A percentile compares a stretch with the other conserved stretches of the same genome.
Evolutionary conservation across 257 asterid genomes (phyloP).

Genomic region (Salvia splendens): DNA sequence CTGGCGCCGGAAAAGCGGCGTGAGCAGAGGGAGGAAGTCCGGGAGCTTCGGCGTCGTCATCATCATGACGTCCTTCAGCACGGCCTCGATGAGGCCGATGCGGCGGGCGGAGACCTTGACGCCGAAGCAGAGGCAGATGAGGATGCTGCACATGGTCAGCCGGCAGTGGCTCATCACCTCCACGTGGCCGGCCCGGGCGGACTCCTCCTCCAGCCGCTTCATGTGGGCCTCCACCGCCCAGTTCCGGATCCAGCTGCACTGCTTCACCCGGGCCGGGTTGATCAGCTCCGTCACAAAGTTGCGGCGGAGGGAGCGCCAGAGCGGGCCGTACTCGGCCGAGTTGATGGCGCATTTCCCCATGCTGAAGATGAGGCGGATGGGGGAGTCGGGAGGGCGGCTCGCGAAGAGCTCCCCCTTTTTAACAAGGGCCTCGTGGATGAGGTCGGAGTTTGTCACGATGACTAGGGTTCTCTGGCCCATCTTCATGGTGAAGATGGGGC

Average conservation of each 20-base stretch:
- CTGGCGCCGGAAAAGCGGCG: conserved; percentile 70
- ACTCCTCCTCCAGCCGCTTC: conserved; percentile 55
- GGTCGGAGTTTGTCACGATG: conserved; percentile 70
- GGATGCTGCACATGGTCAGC: conserved; percentile 75
- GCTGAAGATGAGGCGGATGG: conserved; percentile 84
- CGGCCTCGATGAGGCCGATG: conserved; percentile 57
- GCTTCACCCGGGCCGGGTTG: conserved; percentile 75
- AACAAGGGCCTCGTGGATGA: conserved; percentile 87
- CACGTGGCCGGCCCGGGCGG: conserved; percentile 51
- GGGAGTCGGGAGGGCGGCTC: conserved; percentile 92
- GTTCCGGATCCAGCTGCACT: conserved; percentile 81
- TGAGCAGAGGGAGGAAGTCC: conserved; percentile 74
- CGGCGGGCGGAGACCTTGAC: conserved; percentile 61
- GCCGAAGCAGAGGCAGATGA: conserved; percentile 84
- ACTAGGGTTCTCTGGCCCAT: conserved; percentile 91
- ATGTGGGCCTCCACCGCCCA: conserved; percentile 75
- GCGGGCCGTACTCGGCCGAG: conserved; percentile 90
- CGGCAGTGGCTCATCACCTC: conserved; percentile 87
- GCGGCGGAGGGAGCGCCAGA: conserved; percentile 92
- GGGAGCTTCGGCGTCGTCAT: conserved; percentile 84
- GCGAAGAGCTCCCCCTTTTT: conserved; percentile 73
- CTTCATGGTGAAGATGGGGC: conserved; percentile 93
- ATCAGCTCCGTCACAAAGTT: conserved; percentile 93
- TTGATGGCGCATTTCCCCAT: conserved; percentile 92
- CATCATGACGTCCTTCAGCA: conserved; percentile 85